Evolutionary conservation across 768 basidiomycete genomes (phyloP).

Genomic region (Pulveroboletus ravenelii): DNA sequence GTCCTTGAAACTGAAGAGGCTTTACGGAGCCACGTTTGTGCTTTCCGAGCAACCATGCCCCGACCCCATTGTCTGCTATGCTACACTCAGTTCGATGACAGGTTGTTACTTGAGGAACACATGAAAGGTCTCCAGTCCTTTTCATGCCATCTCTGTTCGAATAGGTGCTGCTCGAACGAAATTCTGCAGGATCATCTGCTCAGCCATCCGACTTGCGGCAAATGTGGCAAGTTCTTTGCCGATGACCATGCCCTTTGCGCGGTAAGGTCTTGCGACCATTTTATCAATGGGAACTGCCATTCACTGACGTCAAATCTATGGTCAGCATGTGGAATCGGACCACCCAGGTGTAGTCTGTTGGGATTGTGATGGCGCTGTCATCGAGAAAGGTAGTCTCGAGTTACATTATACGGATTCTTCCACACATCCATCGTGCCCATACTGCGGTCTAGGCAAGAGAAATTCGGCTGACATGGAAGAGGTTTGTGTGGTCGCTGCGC

Average conservation of each 20-base stretch:
- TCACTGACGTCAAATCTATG: neutral
- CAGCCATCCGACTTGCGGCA: conserved; percentile 22
- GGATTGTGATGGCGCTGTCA: conserved; percentile 25
- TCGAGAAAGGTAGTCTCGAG: conserved; percentile 18
- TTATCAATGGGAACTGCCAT: neutral
- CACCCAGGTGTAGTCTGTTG: conserved; percentile 27
- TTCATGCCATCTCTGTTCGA: conserved; percentile 18
- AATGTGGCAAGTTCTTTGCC: conserved; percentile 17
- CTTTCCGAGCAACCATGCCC: conserved; percentile 2
- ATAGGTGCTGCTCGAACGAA: conserved; percentile 21
- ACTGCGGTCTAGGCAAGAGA: conserved; percentile 18
- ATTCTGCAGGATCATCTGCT: conserved; percentile 25
- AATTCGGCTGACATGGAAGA: conserved; percentile 15
- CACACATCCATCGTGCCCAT: conserved; percentile 18
- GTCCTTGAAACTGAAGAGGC: conserved; percentile 12
- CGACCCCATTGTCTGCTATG: conserved; percentile 21
- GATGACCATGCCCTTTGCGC: conserved; percentile 17
- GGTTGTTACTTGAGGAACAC: conserved; percentile 13
- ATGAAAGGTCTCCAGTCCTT: conserved; percentile 10
- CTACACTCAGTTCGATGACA: conserved; percentile 23
- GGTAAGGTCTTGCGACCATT: conserved; percentile 9
- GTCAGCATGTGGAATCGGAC: conserved; percentile 21
- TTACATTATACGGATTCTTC: conserved; percentile 22
- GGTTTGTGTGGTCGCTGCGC: conserved; percentile 10
- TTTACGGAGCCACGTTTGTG: conserved; percentile 14